These are phyloP conservation scores for Coemansia biformis DNA, from an alignment of 192 early-diverging fungal species.

Conservation along the genomic window DNA sequence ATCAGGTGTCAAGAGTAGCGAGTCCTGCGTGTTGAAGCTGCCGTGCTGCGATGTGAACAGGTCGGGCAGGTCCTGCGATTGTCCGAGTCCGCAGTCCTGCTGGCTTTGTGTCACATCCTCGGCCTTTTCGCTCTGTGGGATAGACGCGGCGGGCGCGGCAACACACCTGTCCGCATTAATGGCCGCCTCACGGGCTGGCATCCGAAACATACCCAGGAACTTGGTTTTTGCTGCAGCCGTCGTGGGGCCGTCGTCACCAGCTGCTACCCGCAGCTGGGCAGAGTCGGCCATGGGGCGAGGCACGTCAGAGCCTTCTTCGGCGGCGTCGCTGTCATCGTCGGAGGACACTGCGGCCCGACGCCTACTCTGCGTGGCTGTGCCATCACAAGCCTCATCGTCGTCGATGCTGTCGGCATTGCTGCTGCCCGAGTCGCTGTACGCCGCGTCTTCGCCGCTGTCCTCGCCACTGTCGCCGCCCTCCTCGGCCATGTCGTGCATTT, in stretches of 20 bases:
- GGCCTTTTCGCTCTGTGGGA: no score
- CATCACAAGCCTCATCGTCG: not conserved
- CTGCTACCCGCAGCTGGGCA: not conserved
- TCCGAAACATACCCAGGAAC: slow-evolving; percentile 44
- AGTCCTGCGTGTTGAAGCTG: slow-evolving; percentile 37
- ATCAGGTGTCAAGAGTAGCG: slow-evolving; percentile 40
- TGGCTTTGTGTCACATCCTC: slow-evolving; percentile 1
- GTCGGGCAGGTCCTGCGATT: slow-evolving; percentile 28
- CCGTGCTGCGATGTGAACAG: slow-evolving; percentile 22
- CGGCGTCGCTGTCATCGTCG: slow-evolving; percentile 25
- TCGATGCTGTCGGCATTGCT: not conserved
- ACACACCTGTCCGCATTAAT: not conserved
- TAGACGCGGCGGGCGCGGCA: not conserved
- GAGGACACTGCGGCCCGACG: slow-evolving; percentile 4
- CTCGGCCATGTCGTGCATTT: not conserved
- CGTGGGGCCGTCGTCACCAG: not conserved
- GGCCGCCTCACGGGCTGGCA: slow-evolving; percentile 19
- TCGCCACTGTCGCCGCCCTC: not conserved
- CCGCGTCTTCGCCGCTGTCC: not conserved
- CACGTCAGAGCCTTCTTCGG: not conserved
- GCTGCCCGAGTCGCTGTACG: slow-evolving; percentile 2
- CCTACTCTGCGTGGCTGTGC: not conserved
- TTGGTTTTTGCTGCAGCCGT: slow-evolving; percentile 15
- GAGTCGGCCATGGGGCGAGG: no score
- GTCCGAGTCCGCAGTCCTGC: not conserved